Evolutionary conservation across 192 early-diverging fungal species (phyloP).

Genomic region (Thoreauomyces humboldtii): DNA sequence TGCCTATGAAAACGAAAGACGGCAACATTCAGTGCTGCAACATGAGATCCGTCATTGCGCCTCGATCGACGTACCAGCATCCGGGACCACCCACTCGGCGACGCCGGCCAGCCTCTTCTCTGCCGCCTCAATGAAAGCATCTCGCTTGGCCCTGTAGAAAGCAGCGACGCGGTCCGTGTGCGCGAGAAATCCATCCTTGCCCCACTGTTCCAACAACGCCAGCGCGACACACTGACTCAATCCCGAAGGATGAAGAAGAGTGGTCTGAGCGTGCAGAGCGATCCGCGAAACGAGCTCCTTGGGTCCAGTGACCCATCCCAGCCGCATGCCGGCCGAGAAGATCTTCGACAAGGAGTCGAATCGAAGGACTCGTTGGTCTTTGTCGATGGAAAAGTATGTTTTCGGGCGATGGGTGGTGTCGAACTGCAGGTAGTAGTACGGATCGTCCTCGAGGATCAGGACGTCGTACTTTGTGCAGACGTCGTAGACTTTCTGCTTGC

Average conservation of each 20-base stretch:
- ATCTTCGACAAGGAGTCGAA: constrained; percentile 94
- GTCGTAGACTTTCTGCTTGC: constrained; percentile 76
- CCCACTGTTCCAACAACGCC: constrained; percentile 74
- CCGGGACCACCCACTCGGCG: constrained; percentile 49
- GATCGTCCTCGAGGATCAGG: constrained; percentile 92
- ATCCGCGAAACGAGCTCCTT: constrained; percentile 74
- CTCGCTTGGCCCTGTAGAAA: constrained; percentile 72
- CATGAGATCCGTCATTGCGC: neutral
- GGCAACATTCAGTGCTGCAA: neutral
- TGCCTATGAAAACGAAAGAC: constrained; percentile 45
- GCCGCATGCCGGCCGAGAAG: constrained; percentile 79
- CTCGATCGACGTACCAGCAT: constrained; percentile 48
- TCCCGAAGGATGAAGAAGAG: constrained; percentile 80
- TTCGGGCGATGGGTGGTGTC: constrained; percentile 47
- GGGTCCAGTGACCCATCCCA: constrained; percentile 73
- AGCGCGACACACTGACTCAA: constrained; percentile 75
- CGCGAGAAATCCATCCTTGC: constrained; percentile 71
- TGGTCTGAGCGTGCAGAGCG: constrained; percentile 76
- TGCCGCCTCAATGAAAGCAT: constrained; percentile 64
- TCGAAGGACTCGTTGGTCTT: constrained; percentile 82
- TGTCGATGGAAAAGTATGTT: constrained; percentile 89
- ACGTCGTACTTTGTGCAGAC: constrained; percentile 74
- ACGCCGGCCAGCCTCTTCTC: constrained; percentile 56
- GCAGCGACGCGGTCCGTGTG: constrained; percentile 67
- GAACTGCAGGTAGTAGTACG: constrained; percentile 90